Evolutionary conservation across 768 basidiomycete species (phyloP).

Genomic region (Pleurotus giganteus): DNA sequence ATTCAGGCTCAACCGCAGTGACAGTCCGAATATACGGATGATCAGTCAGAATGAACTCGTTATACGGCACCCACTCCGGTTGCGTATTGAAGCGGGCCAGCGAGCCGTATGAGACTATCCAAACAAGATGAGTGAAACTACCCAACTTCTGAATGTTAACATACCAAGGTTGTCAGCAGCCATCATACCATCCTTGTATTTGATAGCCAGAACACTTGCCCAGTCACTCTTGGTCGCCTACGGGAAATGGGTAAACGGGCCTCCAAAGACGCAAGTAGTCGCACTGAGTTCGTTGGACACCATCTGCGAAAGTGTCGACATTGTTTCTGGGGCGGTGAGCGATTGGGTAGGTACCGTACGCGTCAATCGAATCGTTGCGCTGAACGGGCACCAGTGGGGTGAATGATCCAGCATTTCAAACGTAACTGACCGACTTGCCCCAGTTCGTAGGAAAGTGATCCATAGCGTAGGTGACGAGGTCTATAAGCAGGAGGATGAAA

Average conservation of each 20-base stretch:
- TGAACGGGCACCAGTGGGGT: conserved; percentile 26
- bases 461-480: too few species aligned
- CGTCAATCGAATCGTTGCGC: conserved; percentile 78
- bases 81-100: conserved; percentile 93
- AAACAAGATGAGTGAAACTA: not conserved
- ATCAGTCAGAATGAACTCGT: conserved; percentile 92
- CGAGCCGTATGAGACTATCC: conserved; percentile 89
- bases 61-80: conserved; percentile 90
- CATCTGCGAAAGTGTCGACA: conserved; percentile 57
- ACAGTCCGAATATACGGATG: conserved; percentile 87
- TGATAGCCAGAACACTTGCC: conserved; percentile 92
- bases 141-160: conserved; percentile 16
- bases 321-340: conserved; percentile 53
- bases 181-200: conserved; percentile 96
- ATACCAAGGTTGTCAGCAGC: conserved; percentile 95
- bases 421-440: conserved; percentile 73
- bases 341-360: conserved; percentile 76
- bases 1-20: conserved; percentile 85
- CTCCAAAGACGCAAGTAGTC: conserved; percentile 16
- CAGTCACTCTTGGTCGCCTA: conserved; percentile 93
- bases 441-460: conserved; percentile 85
- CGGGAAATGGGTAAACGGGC: not conserved
- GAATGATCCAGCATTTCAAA: not conserved
- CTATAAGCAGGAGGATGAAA: too few species aligned
- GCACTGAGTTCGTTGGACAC: conserved; percentile 81